Conservation (phyloP, 306 rosid genomes). For the Astragalus glycyphyllos region DNA sequence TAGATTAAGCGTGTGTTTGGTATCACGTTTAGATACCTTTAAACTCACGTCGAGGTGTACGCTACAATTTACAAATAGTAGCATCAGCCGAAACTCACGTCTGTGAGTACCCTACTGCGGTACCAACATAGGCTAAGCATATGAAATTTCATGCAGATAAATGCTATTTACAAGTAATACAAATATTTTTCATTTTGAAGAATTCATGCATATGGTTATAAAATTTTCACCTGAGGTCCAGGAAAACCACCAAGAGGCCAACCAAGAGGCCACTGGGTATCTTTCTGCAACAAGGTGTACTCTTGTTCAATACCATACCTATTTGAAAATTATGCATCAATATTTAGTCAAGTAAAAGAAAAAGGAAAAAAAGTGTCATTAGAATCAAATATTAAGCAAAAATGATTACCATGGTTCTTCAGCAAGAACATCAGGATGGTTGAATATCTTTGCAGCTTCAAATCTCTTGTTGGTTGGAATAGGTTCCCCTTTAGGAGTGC, state of each 20-base stretch:
- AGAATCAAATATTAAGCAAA: not conserved
- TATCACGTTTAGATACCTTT: too few relatives aligned
- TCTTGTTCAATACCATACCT: slow-evolving; percentile 97
- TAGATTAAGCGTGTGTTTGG: too few relatives aligned
- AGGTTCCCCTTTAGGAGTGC: slow-evolving; percentile 72
- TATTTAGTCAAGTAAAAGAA: not conserved
- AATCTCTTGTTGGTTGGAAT: slow-evolving; percentile 75
- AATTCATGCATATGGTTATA: not conserved
- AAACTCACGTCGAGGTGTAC: too few relatives aligned
- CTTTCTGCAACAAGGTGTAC: slow-evolving; percentile 90
- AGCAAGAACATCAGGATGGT: slow-evolving; percentile 65
- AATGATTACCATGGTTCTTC: slow-evolving; percentile 66
- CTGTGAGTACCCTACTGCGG: too few relatives aligned
- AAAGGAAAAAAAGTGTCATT: not conserved
- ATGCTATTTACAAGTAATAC: too few relatives aligned
- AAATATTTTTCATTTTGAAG: not conserved
- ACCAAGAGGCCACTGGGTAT: slow-evolving; percentile 80
- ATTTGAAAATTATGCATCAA: slow-evolving; percentile 37
- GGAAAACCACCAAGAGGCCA: slow-evolving; percentile 94
- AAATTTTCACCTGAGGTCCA: slow-evolving; percentile 74
- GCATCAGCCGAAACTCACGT: too few relatives aligned
- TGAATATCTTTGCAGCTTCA: slow-evolving; percentile 69
- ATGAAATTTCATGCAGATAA: too few relatives aligned
- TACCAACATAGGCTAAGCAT: too few relatives aligned
- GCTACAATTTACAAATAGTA: too few relatives aligned